Evolutionary conservation across 148 eudicot species (phyloP).

Genomic region (Camellia granthamiana): DNA sequence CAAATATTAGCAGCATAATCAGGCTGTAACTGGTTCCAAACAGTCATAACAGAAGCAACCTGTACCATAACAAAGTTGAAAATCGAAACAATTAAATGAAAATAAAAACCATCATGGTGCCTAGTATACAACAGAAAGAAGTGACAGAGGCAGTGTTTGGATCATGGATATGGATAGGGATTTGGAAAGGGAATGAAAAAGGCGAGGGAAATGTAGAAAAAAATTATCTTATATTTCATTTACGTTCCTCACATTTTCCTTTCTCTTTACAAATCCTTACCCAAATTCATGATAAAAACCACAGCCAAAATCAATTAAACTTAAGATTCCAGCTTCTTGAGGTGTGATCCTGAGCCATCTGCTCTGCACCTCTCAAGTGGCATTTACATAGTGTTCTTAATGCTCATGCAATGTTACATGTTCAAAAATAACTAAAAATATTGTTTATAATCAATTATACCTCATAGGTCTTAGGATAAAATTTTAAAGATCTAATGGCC

Average conservation of each 20-base stretch:
- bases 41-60: slow-evolving; percentile 96
- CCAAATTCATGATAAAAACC: too few species aligned
- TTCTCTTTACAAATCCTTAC: too few species aligned
- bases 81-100: background rate
- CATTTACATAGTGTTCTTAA: background rate
- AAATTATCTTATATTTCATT: too few species aligned
- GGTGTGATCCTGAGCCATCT: background rate
- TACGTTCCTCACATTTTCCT: too few species aligned
- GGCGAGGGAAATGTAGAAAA: too few species aligned
- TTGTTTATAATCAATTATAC: background rate
- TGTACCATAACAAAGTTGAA: slow-evolving; percentile 22
- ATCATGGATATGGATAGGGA: too few species aligned
- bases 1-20: slow-evolving; percentile 87
- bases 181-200: too few species aligned
- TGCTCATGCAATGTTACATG: background rate
- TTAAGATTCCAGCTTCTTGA: background rate
- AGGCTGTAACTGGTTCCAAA: slow-evolving; percentile 84
- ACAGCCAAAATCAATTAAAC: background rate
- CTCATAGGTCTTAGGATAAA: background rate
- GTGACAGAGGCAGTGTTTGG: background rate
- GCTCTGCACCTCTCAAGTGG: background rate
- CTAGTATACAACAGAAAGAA: background rate
- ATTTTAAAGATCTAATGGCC: background rate
- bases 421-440: background rate
- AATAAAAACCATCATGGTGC: background rate